phyloP scores from a whole-genome alignment of 2,329 filamentous ascomycete genomes.

The Aspergillus tanneri region DNA sequence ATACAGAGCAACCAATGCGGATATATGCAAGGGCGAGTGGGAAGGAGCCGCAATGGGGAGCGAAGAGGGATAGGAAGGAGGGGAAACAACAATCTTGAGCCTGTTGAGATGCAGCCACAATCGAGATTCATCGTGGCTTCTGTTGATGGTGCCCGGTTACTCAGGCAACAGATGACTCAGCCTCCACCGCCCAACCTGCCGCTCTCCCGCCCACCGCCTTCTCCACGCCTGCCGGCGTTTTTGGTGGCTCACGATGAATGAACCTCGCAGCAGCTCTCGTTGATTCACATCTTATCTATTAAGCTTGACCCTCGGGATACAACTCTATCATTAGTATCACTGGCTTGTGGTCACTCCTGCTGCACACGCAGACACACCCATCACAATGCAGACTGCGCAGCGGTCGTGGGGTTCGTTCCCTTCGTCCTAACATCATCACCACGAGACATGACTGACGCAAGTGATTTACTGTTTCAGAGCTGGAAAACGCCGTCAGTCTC shows the following conservation, averaged over 20 bases:
- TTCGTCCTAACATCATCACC: conserved; percentile 1
- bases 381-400: conserved; percentile 56
- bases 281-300: not conserved
- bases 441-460: conserved; percentile 12
- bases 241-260: not conserved
- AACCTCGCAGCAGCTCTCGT: not conserved
- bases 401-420: conserved; percentile 58
- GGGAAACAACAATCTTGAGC: conserved; percentile 12
- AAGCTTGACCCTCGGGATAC: no score
- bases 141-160: conserved; percentile 36
- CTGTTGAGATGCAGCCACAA: conserved; percentile 10
- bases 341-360: no score
- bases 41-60: not conserved
- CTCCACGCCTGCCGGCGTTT: conserved; percentile 5
- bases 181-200: conserved; percentile 27
- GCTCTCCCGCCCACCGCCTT: conserved; percentile 27
- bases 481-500: conserved; percentile 80
- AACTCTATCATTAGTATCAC: no score
- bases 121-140: conserved; percentile 17
- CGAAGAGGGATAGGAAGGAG: not conserved
- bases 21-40: conserved; percentile 21
- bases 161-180: conserved; percentile 39
- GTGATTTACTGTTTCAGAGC: conserved; percentile 57
- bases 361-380: not conserved
- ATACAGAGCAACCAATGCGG: conserved; percentile 18